Percentiles rank a stretch among this genome's conserved stretches.
These are phyloP conservation scores for Penicillium sp. DNA, from an alignment of 2,329 filamentous ascomycete genomes.

Conservation along the genomic window DNA sequence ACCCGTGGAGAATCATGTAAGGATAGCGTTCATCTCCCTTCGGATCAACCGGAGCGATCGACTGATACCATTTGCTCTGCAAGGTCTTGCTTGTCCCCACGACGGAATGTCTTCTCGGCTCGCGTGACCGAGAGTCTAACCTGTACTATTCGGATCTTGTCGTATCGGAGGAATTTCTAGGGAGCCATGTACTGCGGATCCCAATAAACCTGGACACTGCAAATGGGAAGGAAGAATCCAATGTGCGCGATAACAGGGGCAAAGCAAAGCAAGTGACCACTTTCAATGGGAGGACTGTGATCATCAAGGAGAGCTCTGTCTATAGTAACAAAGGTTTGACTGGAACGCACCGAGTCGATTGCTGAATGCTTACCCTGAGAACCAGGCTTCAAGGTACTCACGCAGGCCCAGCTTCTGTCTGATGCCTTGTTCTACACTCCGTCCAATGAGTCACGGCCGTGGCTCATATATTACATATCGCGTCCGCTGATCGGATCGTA, in stretches of 20 bases:
- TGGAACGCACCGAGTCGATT: slow-evolving; percentile 2
- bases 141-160: slow-evolving; percentile 71
- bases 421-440: slow-evolving; percentile 87
- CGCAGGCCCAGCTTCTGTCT: slow-evolving; percentile 77
- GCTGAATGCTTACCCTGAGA: slow-evolving; percentile 12
- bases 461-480: slow-evolving; percentile 95
- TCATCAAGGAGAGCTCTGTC: slow-evolving; percentile 86
- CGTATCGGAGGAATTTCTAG: slow-evolving; percentile 87
- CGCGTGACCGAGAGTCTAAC: slow-evolving; percentile 80
- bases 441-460: slow-evolving; percentile 81
- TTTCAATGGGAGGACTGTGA: slow-evolving; percentile 83
- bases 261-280: slow-evolving; percentile 95
- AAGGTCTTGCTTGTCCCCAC: slow-evolving; percentile 84
- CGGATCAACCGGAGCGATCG: slow-evolving; percentile 13
- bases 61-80: slow-evolving; percentile 5
- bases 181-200: slow-evolving; percentile 90
- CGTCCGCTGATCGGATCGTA: slow-evolving; percentile 76
- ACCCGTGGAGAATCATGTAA: slow-evolving; percentile 78
- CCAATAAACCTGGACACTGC: slow-evolving; percentile 50
- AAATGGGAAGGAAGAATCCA: slow-evolving; percentile 52
- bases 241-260: slow-evolving; percentile 75
- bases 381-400: slow-evolving; percentile 80
- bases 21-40: slow-evolving; percentile 10
- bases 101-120: slow-evolving; percentile 83
- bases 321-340: slow-evolving; percentile 92